phyloP scores from a whole-genome alignment of 768 basidiomycete genomes.

The Hericium erinaceus region DNA sequence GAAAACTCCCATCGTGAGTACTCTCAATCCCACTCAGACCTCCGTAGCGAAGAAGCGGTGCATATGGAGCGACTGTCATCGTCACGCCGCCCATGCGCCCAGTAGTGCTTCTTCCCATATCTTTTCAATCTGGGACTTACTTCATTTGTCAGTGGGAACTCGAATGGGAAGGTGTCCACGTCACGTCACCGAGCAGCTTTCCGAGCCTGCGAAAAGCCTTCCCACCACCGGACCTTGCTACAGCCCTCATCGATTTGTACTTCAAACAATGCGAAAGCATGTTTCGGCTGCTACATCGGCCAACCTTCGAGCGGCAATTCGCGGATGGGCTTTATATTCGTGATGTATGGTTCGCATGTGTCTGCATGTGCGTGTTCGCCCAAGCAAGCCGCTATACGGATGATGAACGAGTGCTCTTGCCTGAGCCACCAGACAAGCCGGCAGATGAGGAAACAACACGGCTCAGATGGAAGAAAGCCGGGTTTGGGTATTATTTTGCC shows the following conservation, averaged over 20 bases:
- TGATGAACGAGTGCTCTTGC: conserved; percentile 19
- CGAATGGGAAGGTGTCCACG: conserved; percentile 37
- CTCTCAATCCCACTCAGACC: background rate
- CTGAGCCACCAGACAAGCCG: conserved; percentile 20
- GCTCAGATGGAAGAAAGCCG: conserved; percentile 43
- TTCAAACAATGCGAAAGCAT: conserved; percentile 53
- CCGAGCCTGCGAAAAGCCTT: conserved; percentile 33
- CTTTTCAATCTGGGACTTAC: background rate
- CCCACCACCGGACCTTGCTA: conserved; percentile 55
- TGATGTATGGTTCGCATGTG: conserved; percentile 23
- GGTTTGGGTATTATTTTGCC: conserved; percentile 50
- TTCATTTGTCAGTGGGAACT: conserved; percentile 45
- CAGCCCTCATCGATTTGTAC: conserved; percentile 53
- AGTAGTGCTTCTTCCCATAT: background rate
- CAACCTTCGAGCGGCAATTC: conserved; percentile 60
- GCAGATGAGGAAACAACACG: conserved; percentile 19
- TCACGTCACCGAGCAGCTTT: conserved; percentile 22
- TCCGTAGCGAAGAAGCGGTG: too few species aligned
- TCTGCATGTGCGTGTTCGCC: conserved; percentile 22
- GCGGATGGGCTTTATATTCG: conserved; percentile 42
- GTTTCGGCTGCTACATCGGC: conserved; percentile 62
- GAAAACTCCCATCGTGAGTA: conserved; percentile 11
- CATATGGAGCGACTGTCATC: background rate
- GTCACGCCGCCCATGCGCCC: background rate
- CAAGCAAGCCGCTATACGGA: conserved; percentile 20